Conservation (phyloP, 2,329 filamentous ascomycete genomes). For the Pseudocercospora fuligena region DNA sequence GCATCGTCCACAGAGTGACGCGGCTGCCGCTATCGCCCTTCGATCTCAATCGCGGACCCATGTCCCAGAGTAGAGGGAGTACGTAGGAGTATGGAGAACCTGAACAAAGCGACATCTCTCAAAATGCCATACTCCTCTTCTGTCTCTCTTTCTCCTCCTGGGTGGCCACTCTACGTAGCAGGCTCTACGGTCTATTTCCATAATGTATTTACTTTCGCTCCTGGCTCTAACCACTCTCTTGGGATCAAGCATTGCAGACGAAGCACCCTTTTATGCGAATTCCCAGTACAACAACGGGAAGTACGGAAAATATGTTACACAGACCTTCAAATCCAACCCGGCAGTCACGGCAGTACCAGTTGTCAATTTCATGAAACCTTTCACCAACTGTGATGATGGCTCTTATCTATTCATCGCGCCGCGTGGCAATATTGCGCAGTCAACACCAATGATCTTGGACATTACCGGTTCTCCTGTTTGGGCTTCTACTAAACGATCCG, state of each 20-base stretch:
- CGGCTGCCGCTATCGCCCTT: constrained; percentile 9
- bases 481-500: constrained; percentile 33
- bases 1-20: constrained; percentile 9
- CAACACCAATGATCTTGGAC: constrained; percentile 29
- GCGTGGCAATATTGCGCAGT: constrained; percentile 27
- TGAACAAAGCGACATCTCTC: not conserved
- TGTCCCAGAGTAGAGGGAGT: constrained; percentile 6
- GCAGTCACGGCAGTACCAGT: constrained; percentile 40
- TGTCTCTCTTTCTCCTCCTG: not conserved
- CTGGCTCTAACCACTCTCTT: not conserved
- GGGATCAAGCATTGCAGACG: constrained; percentile 18
- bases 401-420: constrained; percentile 37
- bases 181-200: not conserved
- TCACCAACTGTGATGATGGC: constrained; percentile 39
- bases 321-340: constrained; percentile 42
- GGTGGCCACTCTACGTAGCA: not conserved
- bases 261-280: constrained; percentile 29
- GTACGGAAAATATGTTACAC: constrained; percentile 44
- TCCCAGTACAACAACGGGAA: constrained; percentile 41
- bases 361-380: constrained; percentile 38
- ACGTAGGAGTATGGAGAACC: constrained; percentile 7
- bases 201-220: constrained; percentile 4
- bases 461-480: constrained; percentile 23
- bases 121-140: not conserved
- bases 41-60: constrained; percentile 2